Base-by-base conservation (phyloP, 495 filamentous ascomycete species). In the Viridothelium virens region DNA sequence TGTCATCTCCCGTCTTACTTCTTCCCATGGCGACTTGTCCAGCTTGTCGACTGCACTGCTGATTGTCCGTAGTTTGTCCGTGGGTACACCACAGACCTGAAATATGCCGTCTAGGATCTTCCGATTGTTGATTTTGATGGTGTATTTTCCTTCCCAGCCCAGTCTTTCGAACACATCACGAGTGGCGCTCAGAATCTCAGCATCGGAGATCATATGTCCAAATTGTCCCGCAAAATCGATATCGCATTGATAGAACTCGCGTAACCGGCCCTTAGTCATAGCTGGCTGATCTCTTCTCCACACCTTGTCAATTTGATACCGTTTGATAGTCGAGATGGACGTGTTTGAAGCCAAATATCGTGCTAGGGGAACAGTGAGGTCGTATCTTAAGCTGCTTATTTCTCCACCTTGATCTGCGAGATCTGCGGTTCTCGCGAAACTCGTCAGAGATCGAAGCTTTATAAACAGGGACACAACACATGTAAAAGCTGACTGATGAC, bases 161-260 rank as follows among this genome's bases (percentile, higher is more conserved):
- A 97, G 79, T n/a, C 79, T 77, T 70, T 92, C 87, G 68, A 97
- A 96, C 14, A 96, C 87, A 74, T 97, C 92, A 71, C 81, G 86
- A 31, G 90, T 84, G 67, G 96, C 91, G 50, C 88, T 79, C 66
- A 97, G 76, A 64, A 96, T 87, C 79, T 97, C 93, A n/a, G 93
- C 91, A 76, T 97, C 93, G 56, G 93, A 91, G 33, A 97, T 80
- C 93, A 97, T 97, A n/a, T 89, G 75, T 72, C 97, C 93, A 75
- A 91, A 95, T 39, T 79, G 76, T 67, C 92, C 93, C 34, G 93
- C 93, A 78, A 97, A 91, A 76, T 97, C 93, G 74, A 97, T 96
- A 77, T 97, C 93, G 77, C 92, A 96, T 80, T 97, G 93, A 77
- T 95, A 96, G 77, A 98, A 96, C 77, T 98, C 93, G 67, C 94